Evolutionary conservation across 768 basidiomycete species (phyloP).

Genomic region (Rhodotorula kratochvilovae): DNA sequence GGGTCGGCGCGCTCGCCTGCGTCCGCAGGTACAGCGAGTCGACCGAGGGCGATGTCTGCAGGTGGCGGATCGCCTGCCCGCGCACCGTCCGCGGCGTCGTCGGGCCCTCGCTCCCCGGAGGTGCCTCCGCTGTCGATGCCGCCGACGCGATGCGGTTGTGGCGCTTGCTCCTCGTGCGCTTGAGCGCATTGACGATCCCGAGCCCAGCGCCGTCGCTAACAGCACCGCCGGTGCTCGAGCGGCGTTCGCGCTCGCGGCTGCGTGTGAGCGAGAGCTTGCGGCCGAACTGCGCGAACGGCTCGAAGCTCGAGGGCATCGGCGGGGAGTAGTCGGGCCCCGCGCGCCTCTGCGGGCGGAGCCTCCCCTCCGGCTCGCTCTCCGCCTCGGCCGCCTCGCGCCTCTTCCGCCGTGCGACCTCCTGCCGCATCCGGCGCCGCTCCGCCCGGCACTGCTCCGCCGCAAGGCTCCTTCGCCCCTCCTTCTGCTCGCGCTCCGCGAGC

Average conservation of each 20-base stretch:
- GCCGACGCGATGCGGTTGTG: background rate
- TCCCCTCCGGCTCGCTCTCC: slow-evolving; percentile 18
- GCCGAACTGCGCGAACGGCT: slow-evolving; percentile 14
- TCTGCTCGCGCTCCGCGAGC: slow-evolving; percentile 1
- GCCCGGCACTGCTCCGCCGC: background rate
- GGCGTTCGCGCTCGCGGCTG: background rate
- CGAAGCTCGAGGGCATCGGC: slow-evolving; percentile 24
- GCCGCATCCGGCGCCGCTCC: background rate
- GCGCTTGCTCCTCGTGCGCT: background rate
- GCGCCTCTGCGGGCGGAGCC: background rate
- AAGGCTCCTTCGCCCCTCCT: background rate
- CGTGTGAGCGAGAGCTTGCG: slow-evolving; percentile 7
- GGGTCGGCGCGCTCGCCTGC: background rate
- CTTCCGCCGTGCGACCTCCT: slow-evolving; percentile 1
- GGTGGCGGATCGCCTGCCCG: slow-evolving; percentile 29
- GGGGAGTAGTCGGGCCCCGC: slow-evolving; percentile 2
- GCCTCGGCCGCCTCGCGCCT: background rate
- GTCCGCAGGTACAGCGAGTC: slow-evolving; percentile 19
- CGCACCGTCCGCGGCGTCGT: slow-evolving; percentile 2
- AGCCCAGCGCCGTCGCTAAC: background rate
- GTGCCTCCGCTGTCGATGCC: background rate
- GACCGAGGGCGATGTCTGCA: slow-evolving; percentile 7
- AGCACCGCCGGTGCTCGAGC: background rate
- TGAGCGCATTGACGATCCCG: background rate
- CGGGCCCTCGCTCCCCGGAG: no score